Base-by-base conservation (phyloP, 2,329 filamentous ascomycete species). In the Xylaria sp. region DNA sequence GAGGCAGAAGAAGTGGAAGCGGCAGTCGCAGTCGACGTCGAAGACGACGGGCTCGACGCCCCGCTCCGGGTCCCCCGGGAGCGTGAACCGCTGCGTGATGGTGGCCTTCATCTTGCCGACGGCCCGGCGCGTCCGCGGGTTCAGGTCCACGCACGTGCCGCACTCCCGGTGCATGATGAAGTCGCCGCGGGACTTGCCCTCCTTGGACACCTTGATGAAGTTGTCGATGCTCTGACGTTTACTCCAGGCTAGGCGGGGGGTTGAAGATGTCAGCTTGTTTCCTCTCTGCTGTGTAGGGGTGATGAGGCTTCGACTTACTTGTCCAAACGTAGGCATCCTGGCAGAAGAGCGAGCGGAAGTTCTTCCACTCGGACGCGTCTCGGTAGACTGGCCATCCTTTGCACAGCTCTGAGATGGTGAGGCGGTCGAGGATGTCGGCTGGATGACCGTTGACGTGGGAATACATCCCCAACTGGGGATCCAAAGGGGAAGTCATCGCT, bases 161-260 rank as follows among this genome's bases (percentile, higher is more conserved):
- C 82, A 84, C 72, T 85, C 83, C 66, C 85, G 85, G 75, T 88
- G 86, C 84, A 86, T 85, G 77, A 88, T 88, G 77, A 86, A 87
- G 59, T 82, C 85, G 20, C 85, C 85, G 10, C 79, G 78, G 28
- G 82, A 78, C 76, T 86, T 86, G 65, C 85, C 85, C 9, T 79
- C 76, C 70, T 86, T 82, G 13, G 85, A 87, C 58, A 83, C 81
- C 23, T 77, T 70, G 72, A 87, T 86, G 75, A 87, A 86, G 67
- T 81, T 80, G 69, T 83, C 82, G 66, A 83, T 79, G 20, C 72
- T 73, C 44, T 79, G 79, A 36, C 79, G 77, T 54, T 80, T 83
- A 65, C 80, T 83, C 84, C 83, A 86, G 58, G 84, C 84, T 86
- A 65, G 13, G 7, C 13, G 36, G 42, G 9, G 31, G 26, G 0